Percentiles rank a stretch among this genome's conserved stretches.
Conservation (phyloP, 2,329 filamentous ascomycete genomes). For the Bipolaris zeicola region DNA sequence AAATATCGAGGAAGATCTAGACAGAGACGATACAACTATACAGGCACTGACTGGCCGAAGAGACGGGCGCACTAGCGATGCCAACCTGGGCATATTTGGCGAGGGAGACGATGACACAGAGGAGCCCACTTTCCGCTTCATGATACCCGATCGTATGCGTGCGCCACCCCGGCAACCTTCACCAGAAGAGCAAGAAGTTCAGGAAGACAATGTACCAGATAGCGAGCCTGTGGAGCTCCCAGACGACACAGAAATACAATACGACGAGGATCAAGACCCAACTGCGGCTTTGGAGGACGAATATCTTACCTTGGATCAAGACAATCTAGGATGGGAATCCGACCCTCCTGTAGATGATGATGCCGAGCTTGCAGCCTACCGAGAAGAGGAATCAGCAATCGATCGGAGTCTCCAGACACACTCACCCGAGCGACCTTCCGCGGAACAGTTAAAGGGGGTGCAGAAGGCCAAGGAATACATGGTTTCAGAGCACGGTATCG, state of each 20-base stretch:
- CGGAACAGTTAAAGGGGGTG: slow-evolving; percentile 22
- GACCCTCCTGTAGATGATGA: slow-evolving; percentile 34
- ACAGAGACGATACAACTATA: slow-evolving; percentile 40
- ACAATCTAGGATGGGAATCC: slow-evolving; percentile 41
- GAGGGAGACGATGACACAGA: slow-evolving; percentile 42
- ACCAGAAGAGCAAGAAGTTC: slow-evolving; percentile 19
- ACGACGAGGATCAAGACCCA: slow-evolving; percentile 23
- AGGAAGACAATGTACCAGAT: slow-evolving; percentile 8
- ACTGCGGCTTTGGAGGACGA: slow-evolving; percentile 36
- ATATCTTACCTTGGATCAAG: slow-evolving; percentile 21
- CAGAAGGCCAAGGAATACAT: slow-evolving; percentile 58
- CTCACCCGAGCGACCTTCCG: slow-evolving; percentile 26
- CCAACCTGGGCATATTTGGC: slow-evolving; percentile 41
- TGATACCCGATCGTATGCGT: slow-evolving; percentile 44
- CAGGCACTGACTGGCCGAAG: slow-evolving; percentile 39
- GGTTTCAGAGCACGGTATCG: slow-evolving; percentile 72
- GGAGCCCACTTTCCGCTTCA: slow-evolving; percentile 49
- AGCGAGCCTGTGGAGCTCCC: slow-evolving; percentile 23
- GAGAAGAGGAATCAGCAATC: slow-evolving; percentile 43
- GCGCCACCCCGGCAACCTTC: slow-evolving; percentile 23
- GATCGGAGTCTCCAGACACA: slow-evolving; percentile 42
- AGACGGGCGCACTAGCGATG: slow-evolving; percentile 38
- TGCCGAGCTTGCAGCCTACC: slow-evolving; percentile 40
- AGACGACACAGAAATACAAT: slow-evolving; percentile 33
- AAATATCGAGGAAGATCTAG: slow-evolving; percentile 41